Evolutionary conservation across 768 basidiomycete species (phyloP), one percentile per base, ranked within the genome.

Genomic region (Serendipita sp.): DNA sequence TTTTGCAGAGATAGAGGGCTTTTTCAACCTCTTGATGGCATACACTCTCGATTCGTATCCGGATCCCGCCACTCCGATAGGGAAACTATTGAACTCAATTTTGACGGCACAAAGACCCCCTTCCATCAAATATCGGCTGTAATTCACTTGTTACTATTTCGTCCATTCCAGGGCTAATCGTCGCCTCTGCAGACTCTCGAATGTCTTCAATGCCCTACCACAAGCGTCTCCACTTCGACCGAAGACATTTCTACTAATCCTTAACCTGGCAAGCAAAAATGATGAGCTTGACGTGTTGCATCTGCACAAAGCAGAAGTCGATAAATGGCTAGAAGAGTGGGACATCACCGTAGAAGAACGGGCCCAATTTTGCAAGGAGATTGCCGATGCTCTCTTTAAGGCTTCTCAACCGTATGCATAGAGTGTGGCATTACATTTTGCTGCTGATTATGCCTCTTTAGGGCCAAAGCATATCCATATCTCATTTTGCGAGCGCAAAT

Each of bases 251-350:
- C 78, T 75, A 18, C 75, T 81, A 7, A 80, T 91, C 18, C 74
- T 92, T 28, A 74, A 81, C 28, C 71, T 84, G 52, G 85, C 88
- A 3, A 76, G 76, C 30, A 72, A 76, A 23, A 83, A 85, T 67
- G 81, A 81, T 68, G 84, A 89, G 62, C 73, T 90, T 2, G 79
- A 82, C 10, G 73, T 79, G 7, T 78, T 92, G 5, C 80, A 81
- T 54, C 76, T 90, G 44, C 78, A 80, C 51, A 79, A 78, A 70
- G 67, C 77, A 2, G 81, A 83, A 64, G 79, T 91, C n/a, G 82
- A 89, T 71, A 83, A 79, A 71, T 91, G 88, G 88, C 72, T 89
- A 32, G 77, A 80, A 15, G 88, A 90, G 69, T 91, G 89, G 89
- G 78, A 80, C 16, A 76, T 89, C 64, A 75, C 83, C 2, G 68